Percentiles rank a stretch among this genome's conserved stretches.
These are phyloP conservation scores for Colletotrichum kahawae DNA, from an alignment of 2,329 filamentous ascomycete genomes.

Conservation along the genomic window DNA sequence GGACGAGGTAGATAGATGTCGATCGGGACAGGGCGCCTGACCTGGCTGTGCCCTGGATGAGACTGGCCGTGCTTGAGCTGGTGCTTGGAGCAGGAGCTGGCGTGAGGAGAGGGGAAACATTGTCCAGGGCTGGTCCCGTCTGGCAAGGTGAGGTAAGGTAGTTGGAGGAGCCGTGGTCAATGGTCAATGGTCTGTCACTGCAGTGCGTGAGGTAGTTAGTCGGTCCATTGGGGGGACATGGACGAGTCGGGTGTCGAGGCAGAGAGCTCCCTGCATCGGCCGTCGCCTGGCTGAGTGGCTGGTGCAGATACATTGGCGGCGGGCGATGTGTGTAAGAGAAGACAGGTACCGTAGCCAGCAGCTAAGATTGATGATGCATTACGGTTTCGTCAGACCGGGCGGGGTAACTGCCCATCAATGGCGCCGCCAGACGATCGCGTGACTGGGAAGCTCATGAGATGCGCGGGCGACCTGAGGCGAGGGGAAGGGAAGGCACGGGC, in stretches of 20 bases:
- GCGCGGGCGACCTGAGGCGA: neutral
- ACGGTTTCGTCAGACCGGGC: conserved; percentile 24
- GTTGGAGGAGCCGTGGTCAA: neutral
- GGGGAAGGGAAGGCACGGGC: neutral
- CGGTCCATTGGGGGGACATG: neutral
- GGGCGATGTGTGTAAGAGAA: neutral
- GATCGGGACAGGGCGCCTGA: conserved; percentile 9
- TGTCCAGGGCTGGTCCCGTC: neutral
- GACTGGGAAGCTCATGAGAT: conserved; percentile 10
- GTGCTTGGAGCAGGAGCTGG: neutral
- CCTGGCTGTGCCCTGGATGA: neutral
- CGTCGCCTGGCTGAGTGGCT: neutral
- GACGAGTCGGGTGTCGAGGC: neutral
- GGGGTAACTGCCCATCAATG: conserved; percentile 22
- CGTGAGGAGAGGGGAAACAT: neutral
- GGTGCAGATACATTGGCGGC: neutral
- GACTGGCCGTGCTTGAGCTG: neutral
- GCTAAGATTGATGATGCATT: conserved; percentile 14
- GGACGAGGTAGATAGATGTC: conserved; percentile 9
- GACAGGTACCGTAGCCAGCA: neutral
- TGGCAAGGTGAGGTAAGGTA: neutral
- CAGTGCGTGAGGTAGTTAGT: neutral
- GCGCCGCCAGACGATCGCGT: conserved; percentile 20
- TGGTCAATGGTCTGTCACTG: neutral
- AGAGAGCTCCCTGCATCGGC: neutral